These are phyloP conservation scores for Pseudonitzschia delicatissima DNA, from an alignment of 108 stramenopile genomes.

Conservation along the genomic window DNA sequence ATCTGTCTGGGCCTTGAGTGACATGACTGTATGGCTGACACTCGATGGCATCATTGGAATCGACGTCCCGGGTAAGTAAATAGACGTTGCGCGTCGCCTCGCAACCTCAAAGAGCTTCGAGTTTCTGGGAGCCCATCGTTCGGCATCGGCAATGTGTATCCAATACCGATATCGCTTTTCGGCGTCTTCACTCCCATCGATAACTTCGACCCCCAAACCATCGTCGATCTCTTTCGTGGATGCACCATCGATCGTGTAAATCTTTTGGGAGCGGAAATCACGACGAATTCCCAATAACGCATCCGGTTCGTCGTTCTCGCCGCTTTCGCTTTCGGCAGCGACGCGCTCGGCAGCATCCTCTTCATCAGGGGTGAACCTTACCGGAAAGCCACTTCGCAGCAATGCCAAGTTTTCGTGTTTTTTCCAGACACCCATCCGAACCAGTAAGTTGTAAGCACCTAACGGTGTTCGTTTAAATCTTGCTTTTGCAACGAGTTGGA, in stretches of 20 bases:
- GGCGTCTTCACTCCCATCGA: slow-evolving; percentile 26
- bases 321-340: neutral
- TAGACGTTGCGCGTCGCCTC: slow-evolving; percentile 51
- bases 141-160: slow-evolving; percentile 88
- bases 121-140: slow-evolving; percentile 61
- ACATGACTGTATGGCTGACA: slow-evolving; percentile 53
- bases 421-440: slow-evolving; percentile 55
- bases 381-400: slow-evolving; percentile 72
- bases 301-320: slow-evolving; percentile 45
- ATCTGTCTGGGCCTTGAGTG: slow-evolving; percentile 49
- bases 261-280: slow-evolving; percentile 59
- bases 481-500: slow-evolving; percentile 45
- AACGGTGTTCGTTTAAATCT: slow-evolving; percentile 50
- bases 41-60: slow-evolving; percentile 68
- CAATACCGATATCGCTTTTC: slow-evolving; percentile 43
- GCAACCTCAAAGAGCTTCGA: slow-evolving; percentile 54
- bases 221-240: slow-evolving; percentile 78
- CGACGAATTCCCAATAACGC: slow-evolving; percentile 52
- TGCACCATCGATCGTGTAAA: slow-evolving; percentile 74
- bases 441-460: slow-evolving; percentile 69
- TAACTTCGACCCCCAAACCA: slow-evolving; percentile 59
- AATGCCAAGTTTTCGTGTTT: slow-evolving; percentile 59
- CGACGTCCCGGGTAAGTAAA: slow-evolving; percentile 63
- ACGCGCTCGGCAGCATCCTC: slow-evolving; percentile 28
- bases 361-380: slow-evolving; percentile 51